Base-by-base conservation (phyloP, 2,329 filamentous ascomycete species). In the Sporothrix euskadiensis region DNA sequence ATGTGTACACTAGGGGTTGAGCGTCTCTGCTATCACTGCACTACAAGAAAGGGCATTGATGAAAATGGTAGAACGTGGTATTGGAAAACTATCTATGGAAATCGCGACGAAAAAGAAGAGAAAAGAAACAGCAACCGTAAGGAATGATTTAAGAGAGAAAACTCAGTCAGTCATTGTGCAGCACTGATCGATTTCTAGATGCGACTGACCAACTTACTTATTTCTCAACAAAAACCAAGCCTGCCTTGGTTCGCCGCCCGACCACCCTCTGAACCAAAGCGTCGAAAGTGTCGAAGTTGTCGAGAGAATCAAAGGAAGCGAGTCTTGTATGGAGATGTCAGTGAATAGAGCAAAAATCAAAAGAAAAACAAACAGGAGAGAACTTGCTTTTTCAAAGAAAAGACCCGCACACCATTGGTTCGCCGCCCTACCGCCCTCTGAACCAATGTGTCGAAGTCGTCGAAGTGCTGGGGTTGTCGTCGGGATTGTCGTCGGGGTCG, bases 181-280 rank as follows among this genome's bases (percentile, higher is more conserved):
- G 16, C n/a, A 22, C 9, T 22, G 49, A 22, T 7, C 49, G 7
- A 16, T 16, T 57, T 16, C 26, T 12, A 30, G 32, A 32, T 35
- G 35, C 35, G 10, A 16, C n/a, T 26, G 57, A 61, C 57, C 35
- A 35, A 61, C 32, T 41, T 63, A 41, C 59, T 12, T 22, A 22
- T 41, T 8, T 22, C 8, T 39, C 9, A 39, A 41, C 10, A 8
- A 41, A 63, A 63, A 22, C 16, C 9, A 3, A 0, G 19, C 35
- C 35, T 16, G 32, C 35, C 59, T 22, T 57, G 54, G 32, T 61
- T 61, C 57, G 52, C 57, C 57, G 57, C 57, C 57, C 54, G 54
- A 57, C 26, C 57, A 39, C 57, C 57, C 32, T 39, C 32, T 39
- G 32, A 61, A 61, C 57, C 30, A 61, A 39, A n/a, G 57, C 19